A percentile compares a stretch with the other conserved stretches of the same genome.
Evolutionary conservation across 2,329 filamentous ascomycete genomes (phyloP).

Genomic region (Bipolaris sorokiniana): DNA sequence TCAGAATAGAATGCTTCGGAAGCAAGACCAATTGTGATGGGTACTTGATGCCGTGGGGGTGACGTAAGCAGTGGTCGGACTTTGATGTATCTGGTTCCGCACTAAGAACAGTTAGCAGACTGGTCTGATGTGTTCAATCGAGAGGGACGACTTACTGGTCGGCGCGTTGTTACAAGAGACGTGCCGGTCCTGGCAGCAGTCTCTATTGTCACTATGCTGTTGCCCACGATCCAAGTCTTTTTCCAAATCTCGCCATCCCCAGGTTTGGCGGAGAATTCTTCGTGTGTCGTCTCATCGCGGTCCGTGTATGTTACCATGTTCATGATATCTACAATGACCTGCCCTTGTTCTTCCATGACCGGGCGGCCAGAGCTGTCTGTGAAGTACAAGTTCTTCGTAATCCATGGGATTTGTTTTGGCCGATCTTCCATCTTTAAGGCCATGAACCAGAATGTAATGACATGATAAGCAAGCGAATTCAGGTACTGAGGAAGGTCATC

Average conservation of each 20-base stretch:
- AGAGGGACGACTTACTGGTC: constrained; percentile 69
- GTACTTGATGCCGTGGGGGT: constrained; percentile 51
- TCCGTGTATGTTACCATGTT: constrained; percentile 86
- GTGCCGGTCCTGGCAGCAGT: constrained; percentile 70
- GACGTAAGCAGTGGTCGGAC: constrained; percentile 46
- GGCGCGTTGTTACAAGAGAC: constrained; percentile 73
- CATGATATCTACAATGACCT: constrained; percentile 95
- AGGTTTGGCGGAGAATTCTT: constrained; percentile 68
- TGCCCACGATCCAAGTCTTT: constrained; percentile 74
- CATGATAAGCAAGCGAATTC: constrained; percentile 90
- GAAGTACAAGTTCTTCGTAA: constrained; percentile 81
- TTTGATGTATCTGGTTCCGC: constrained; percentile 52
- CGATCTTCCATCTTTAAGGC: constrained; percentile 85
- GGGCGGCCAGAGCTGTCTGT: constrained; percentile 76
- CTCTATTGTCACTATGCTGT: constrained; percentile 76
- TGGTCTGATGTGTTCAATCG: background rate
- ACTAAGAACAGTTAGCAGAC: constrained; percentile 32
- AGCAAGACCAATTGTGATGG: constrained; percentile 48
- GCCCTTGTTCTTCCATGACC: constrained; percentile 85
- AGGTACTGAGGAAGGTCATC: constrained; percentile 92
- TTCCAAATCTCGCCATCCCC: constrained; percentile 70
- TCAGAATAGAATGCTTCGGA: constrained; percentile 53
- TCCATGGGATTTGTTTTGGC: constrained; percentile 84
- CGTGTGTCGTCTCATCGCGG: constrained; percentile 74
- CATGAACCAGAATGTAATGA: constrained; percentile 97